Conservation (phyloP, 1,139 yeast species). For the Hansenula lynferdii region DNA sequence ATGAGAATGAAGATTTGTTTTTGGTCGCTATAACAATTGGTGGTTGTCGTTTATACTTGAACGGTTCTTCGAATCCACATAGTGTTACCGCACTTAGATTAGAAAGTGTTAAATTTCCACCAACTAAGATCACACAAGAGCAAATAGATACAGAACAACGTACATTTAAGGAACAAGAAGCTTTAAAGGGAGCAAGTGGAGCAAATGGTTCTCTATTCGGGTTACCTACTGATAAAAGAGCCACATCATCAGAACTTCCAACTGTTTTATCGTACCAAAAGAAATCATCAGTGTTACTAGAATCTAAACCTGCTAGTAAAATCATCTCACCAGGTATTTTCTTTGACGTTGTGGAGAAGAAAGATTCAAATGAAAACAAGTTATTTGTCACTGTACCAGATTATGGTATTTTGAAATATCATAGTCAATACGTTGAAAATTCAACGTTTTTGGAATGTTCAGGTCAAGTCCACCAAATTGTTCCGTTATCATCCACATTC, state of each 20-base stretch:
- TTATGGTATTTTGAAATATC: slow-evolving; percentile 74
- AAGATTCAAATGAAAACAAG: slow-evolving; percentile 26
- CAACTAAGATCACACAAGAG: slow-evolving; percentile 57
- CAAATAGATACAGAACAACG: slow-evolving; percentile 42
- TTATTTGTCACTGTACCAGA: slow-evolving; percentile 79
- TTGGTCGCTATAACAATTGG: slow-evolving; percentile 81
- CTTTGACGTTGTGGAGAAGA: slow-evolving; percentile 42
- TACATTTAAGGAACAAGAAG: slow-evolving; percentile 34
- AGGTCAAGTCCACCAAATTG: slow-evolving; percentile 67
- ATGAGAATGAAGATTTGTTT: slow-evolving; percentile 67
- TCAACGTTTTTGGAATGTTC: slow-evolving; percentile 68
- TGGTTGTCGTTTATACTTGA: slow-evolving; percentile 77
- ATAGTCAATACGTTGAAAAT: slow-evolving; percentile 70
- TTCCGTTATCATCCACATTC: slow-evolving; percentile 64
- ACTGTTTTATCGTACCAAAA: slow-evolving; percentile 33
- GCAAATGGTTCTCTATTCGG: slow-evolving; percentile 18
- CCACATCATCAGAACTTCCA: slow-evolving; percentile 14
- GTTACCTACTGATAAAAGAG: neutral
- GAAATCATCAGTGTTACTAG: slow-evolving; percentile 35
- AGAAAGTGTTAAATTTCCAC: slow-evolving; percentile 67
- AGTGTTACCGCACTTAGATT: slow-evolving; percentile 39
- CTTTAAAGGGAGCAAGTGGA: slow-evolving; percentile 22
- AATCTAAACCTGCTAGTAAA: slow-evolving; percentile 38
- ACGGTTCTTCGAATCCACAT: slow-evolving; percentile 38
- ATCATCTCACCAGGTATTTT: slow-evolving; percentile 83